Conservation (phyloP, 1,139 yeast genomes). For the Taphrina sp. region DNA sequence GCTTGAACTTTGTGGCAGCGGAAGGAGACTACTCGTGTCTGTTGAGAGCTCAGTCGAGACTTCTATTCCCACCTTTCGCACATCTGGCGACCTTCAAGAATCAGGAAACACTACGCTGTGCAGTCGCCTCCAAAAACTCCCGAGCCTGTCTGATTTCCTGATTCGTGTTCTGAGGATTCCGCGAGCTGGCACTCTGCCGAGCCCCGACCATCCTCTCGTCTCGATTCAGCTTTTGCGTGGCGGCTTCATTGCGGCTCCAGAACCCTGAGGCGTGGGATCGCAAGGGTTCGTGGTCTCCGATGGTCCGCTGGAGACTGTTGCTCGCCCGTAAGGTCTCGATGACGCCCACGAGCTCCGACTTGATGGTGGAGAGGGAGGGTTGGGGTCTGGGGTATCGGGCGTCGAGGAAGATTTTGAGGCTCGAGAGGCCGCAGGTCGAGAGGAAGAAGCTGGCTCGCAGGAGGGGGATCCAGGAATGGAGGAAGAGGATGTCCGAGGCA, state of each 20-base stretch:
- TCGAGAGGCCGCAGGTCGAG: constrained; percentile 2
- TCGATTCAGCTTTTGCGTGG: constrained; percentile 1
- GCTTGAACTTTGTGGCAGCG: no score
- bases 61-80: no score
- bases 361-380: neutral
- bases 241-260: constrained; percentile 11
- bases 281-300: constrained; percentile 11
- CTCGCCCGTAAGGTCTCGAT: constrained; percentile 18
- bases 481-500: constrained; percentile 6
- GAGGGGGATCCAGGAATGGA: constrained; percentile 3
- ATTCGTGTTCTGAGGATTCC: neutral
- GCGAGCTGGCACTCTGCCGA: neutral
- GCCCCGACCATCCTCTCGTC: neutral
- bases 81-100: no score
- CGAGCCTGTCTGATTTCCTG: neutral
- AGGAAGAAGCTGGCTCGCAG: constrained; percentile 16
- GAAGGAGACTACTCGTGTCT: no score
- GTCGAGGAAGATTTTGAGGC: constrained; percentile 7
- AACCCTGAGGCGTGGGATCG: constrained; percentile 1
- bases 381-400: constrained; percentile 6
- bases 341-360: constrained; percentile 2
- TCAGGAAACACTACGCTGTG: no score
- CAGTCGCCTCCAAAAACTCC: no score
- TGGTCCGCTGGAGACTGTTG: constrained; percentile 19
- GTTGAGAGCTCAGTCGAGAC: no score